Conservation (phyloP, 352 stramenopile genomes). For the Blastocystis sp. region DNA sequence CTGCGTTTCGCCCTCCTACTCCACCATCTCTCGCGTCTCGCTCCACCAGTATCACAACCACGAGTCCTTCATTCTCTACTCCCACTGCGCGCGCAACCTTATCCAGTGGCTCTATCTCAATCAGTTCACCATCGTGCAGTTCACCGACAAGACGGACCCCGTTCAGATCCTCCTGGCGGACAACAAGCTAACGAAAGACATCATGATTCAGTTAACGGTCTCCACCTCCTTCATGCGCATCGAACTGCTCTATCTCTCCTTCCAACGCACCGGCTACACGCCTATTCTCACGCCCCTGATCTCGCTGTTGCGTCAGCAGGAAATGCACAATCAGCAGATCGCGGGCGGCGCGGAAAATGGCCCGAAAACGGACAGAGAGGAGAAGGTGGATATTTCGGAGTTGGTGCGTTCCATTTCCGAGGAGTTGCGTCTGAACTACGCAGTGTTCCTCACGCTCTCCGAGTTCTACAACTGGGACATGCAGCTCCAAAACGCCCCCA, state of each 20-base stretch:
- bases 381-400: neutral
- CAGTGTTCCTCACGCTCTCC: slow-evolving; percentile 15
- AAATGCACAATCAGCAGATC: too few species aligned
- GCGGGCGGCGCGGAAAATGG: neutral
- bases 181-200: neutral
- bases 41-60: neutral
- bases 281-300: neutral
- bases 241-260: neutral
- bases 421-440: slow-evolving; percentile 25
- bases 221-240: neutral
- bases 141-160: neutral
- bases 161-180: neutral
- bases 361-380: neutral
- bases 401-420: neutral
- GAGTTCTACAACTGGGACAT: slow-evolving; percentile 1
- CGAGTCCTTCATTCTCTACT: neutral
- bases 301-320: neutral
- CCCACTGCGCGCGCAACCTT: neutral
- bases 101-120: slow-evolving; percentile 30
- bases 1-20: neutral
- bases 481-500: neutral
- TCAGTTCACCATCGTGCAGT: slow-evolving; percentile 27
- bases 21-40: neutral
- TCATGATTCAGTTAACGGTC: neutral
- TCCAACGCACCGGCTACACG: neutral